A percentile compares a stretch with the other conserved stretches of the same genome.
Evolutionary conservation across 2,329 filamentous ascomycete genomes (phyloP).

Genomic region (Phialemoniopsis sp.): DNA sequence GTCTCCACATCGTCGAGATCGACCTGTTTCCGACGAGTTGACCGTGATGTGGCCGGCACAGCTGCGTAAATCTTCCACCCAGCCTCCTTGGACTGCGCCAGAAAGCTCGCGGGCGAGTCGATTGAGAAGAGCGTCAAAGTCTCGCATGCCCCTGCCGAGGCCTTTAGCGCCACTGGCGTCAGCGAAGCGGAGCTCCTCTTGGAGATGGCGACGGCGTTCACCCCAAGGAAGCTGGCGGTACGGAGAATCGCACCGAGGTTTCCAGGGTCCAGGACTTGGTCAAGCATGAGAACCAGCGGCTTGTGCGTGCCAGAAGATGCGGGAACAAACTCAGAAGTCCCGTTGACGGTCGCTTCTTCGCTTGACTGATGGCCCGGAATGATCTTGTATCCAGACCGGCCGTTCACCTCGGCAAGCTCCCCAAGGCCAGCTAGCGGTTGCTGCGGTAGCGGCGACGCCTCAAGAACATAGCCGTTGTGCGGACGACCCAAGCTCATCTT

Average conservation of each 20-base stretch:
- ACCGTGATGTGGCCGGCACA: conserved; percentile 41
- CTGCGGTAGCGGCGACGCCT: conserved; percentile 78
- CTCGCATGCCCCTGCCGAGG: conserved; percentile 84
- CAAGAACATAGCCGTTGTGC: conserved; percentile 86
- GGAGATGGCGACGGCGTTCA: conserved; percentile 77
- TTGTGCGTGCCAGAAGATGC: conserved; percentile 41
- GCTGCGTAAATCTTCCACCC: conserved; percentile 87
- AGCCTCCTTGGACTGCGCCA: conserved; percentile 60
- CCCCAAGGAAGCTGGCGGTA: conserved; percentile 85
- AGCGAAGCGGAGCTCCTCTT: conserved; percentile 69
- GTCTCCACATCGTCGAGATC: conserved; percentile 45
- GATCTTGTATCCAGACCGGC: conserved; percentile 49
- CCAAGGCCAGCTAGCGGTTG: conserved; percentile 60
- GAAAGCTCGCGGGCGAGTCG: conserved; percentile 62
- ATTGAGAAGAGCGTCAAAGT: conserved; percentile 70
- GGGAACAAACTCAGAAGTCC: conserved; percentile 48
- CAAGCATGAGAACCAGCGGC: conserved; percentile 70
- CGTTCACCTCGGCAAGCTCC: conserved; percentile 24
- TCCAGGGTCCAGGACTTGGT: conserved; percentile 78
- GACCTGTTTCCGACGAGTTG: conserved; percentile 35
- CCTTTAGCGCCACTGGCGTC: conserved; percentile 76
- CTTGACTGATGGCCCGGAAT: conserved; percentile 62
- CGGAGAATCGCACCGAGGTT: conserved; percentile 89
- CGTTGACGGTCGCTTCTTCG: conserved; percentile 74
- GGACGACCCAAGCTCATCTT: conserved; percentile 79